phyloP scores from a whole-genome alignment of 345 rosid species.

The Diplotaxis tenuifolia region DNA sequence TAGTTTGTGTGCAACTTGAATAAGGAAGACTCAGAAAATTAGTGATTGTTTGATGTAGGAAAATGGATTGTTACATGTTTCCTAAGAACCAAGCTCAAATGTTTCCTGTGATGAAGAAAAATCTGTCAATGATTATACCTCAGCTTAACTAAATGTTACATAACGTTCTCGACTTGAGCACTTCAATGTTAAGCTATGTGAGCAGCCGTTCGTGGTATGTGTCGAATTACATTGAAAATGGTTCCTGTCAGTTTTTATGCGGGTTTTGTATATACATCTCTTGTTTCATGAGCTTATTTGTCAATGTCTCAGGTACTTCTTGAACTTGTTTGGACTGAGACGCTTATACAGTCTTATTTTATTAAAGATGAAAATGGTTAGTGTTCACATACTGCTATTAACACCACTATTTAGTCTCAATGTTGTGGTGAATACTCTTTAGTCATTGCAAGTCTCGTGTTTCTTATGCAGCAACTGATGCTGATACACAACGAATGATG shows the following conservation, averaged over 20 bases:
- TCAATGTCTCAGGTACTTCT: slow-evolving; percentile 69
- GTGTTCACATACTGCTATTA: slow-evolving; percentile 20
- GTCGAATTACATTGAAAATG: neutral
- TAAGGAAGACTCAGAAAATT: neutral
- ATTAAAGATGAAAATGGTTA: slow-evolving; percentile 98
- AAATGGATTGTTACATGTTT: slow-evolving; percentile 75
- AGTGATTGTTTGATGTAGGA: slow-evolving; percentile 50
- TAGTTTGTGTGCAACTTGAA: neutral
- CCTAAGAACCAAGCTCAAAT: slow-evolving; percentile 92
- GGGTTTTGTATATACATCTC: neutral
- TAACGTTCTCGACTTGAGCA: slow-evolving; percentile 97
- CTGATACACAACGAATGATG: slow-evolving; percentile 96
- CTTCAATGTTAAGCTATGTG: slow-evolving; percentile 96
- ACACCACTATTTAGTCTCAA: neutral
- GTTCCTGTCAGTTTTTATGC: neutral
- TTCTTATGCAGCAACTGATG: slow-evolving; percentile 65
- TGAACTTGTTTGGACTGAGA: slow-evolving; percentile 93
- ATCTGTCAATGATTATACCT: slow-evolving; percentile 92
- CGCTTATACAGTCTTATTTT: slow-evolving; percentile 91
- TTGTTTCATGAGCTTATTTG: slow-evolving; percentile 20
- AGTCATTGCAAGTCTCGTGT: slow-evolving; percentile 14
- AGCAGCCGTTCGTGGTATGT: slow-evolving; percentile 97
- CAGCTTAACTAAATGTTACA: slow-evolving; percentile 90
- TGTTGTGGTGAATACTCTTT: neutral
- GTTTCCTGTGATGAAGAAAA: slow-evolving; percentile 99